Base-by-base conservation (phyloP, 2,329 filamentous ascomycete genomes). In the Aspergillus pseudoterreus region DNA sequence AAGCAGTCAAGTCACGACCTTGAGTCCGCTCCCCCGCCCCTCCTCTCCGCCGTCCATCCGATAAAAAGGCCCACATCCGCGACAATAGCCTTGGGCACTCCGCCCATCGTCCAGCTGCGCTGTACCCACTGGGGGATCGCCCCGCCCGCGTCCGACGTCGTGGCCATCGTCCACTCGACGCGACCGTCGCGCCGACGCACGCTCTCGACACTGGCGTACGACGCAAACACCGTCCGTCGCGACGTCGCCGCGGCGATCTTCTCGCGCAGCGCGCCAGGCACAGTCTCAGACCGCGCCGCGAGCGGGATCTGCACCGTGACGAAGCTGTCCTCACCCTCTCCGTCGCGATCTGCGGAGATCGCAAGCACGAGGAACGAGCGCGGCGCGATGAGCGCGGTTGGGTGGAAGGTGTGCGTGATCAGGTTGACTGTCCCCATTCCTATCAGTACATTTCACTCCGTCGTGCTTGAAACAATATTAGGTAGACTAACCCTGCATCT, bases 21-120 rank as follows among this genome's bases (percentile, higher is more conserved):
- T 22, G 21, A 22, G 2, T 22, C 21, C 21, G 6, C 17, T 19
- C 17, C 17, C 17, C 17, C 17, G 3, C 10, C 8, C 14, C n/a
- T 50, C 62, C 53, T n/a, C 51, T 41, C 14, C 54, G 51, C 45
- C 51, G 54, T 60, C 70, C 70, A 72, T 19, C 54, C 55, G 42
- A 72, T 57, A 55, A 72, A 72, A 43, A 70, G 61, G n/a, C 68
- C 68, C 49, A 72, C 70, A 62, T 71, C 68, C 14, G 63, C 65
- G 17, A 70, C 68, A 46, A 72, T 63, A 22, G 70, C 69, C 38
- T 61, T 64, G 2, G 70, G 68, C 36, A 69, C 63, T 19, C 69
- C 69, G 19, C 69, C 66, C 52, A 71, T 53, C 17, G 57, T 64
- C 67, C 66, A 70, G 49, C 59, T 72, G 43, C 68, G 61, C 56